phyloP scores from a whole-genome alignment of 2,329 filamentous ascomycete genomes.

The Geosmithia flava region DNA sequence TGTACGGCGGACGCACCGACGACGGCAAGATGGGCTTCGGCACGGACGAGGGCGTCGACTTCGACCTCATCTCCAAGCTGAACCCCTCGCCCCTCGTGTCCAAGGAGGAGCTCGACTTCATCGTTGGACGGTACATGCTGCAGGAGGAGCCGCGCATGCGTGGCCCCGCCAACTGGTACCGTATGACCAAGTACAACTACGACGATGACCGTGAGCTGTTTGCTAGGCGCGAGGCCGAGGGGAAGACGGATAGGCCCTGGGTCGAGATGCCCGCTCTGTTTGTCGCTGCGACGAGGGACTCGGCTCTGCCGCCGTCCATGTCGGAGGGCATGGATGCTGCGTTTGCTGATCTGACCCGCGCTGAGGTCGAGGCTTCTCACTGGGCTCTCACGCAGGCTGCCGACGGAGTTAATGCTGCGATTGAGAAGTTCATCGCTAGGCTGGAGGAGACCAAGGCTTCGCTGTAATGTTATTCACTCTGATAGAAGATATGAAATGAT shows the following conservation, averaged over 20 bases:
- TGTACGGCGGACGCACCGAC: constrained; percentile 53
- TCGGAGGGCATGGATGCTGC: constrained; percentile 56
- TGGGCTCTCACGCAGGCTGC: constrained; percentile 74
- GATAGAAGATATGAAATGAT: not conserved
- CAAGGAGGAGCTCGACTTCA: constrained; percentile 64
- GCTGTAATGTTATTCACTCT: not conserved
- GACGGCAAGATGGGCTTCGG: constrained; percentile 45
- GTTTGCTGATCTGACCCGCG: constrained; percentile 52
- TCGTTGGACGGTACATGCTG: constrained; percentile 57
- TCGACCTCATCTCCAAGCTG: constrained; percentile 50
- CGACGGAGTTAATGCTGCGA: constrained; percentile 54
- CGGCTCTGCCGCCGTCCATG: constrained; percentile 61
- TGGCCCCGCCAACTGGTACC: constrained; percentile 84
- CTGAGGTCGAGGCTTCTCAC: constrained; percentile 58
- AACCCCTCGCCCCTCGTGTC: constrained; percentile 45
- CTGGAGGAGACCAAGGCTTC: constrained; percentile 26
- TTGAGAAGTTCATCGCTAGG: constrained; percentile 44
- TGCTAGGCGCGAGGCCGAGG: constrained; percentile 47
- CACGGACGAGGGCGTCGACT: constrained; percentile 46
- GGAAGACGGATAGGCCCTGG: constrained; percentile 52
- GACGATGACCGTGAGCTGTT: constrained; percentile 51
- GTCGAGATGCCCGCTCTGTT: constrained; percentile 60
- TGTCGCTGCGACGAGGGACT: constrained; percentile 59
- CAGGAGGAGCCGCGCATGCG: constrained; percentile 48
- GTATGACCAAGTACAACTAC: constrained; percentile 58